Base-by-base conservation (phyloP, 352 stramenopile genomes). In the Phytopythium litorale region DNA sequence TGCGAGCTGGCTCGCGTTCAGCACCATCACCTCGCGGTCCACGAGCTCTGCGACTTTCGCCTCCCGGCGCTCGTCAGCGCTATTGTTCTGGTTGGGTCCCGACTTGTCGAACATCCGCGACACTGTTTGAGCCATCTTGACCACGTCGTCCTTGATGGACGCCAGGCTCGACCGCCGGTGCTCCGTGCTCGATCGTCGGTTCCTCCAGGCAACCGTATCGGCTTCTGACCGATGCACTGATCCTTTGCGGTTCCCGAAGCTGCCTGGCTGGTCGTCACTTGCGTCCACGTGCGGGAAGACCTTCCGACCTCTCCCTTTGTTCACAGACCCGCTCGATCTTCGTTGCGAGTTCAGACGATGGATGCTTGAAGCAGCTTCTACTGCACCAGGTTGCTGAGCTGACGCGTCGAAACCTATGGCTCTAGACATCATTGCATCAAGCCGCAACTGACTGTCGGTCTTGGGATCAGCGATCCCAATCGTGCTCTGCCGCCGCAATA, bases 11-110 rank as follows among this genome's bases (percentile, higher is more conserved):
- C 69, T 73, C 1, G 79, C 71, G 63, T 88, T 85, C 15, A 88
- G 57, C 21, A 88, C 72, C 69, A 88, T 80, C 32, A 85, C 76
- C 23, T 88, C 78, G 30, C 76, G 83, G 60, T 84, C 70, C 50
- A 88, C 70, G 3, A 88, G 70, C 28, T 85, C 78, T 7, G 78
- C 71, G 1, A 88, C 75, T 52, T 78, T 72, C 0, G 73, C 72
- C 55, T 75, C 65, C 3, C 72, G 64, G 8, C 66, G 60, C 32
- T 84, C 71, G 46, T 87, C 68, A 7, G 73, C 32, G 11, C 71
- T 65, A 23, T 75, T 40, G 35, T 40, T 40, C 35, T 11, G 12
- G 6, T 63, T 51, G 4, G 65, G 62, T 16, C 65, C 48, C 9
- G 52, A 32, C 45, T 81, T 83, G 19, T 84, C 73, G 25, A 84